Conservation (phyloP, 805 yeast species). For the Pichia heedii region DNA sequence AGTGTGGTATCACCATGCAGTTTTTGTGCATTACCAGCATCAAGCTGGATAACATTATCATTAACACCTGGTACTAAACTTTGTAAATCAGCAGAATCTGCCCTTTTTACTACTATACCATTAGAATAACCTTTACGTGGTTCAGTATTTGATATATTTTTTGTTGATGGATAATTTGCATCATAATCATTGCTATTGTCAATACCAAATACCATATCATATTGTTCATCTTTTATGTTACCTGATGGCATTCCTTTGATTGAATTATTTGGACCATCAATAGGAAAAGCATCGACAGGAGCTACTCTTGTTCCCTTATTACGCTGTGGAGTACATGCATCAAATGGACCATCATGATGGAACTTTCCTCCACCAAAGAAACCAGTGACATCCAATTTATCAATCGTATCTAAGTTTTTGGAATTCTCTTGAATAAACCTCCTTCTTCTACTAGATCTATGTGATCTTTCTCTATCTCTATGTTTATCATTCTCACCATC, state of each 20-base stretch:
- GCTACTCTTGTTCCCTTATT: constrained; percentile 68
- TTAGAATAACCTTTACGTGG: constrained; percentile 19
- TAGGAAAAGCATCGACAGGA: constrained; percentile 93
- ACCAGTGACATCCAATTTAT: constrained; percentile 92
- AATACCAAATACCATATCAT: constrained; percentile 73
- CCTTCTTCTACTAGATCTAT: constrained; percentile 23
- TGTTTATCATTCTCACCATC: constrained; percentile 7
- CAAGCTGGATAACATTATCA: constrained; percentile 55
- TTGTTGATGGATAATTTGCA: constrained; percentile 24
- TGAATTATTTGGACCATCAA: constrained; percentile 87
- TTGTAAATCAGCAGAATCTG: constrained; percentile 18
- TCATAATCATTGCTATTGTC: constrained; percentile 40
- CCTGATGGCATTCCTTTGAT: constrained; percentile 59
- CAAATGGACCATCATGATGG: constrained; percentile 99
- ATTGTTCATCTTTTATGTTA: constrained; percentile 48
- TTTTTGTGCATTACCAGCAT: constrained; percentile 47
- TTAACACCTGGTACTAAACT: constrained; percentile 30
- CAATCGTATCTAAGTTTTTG: constrained; percentile 84
- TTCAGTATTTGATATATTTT: constrained; percentile 2
- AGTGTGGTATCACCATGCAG: constrained; percentile 79
- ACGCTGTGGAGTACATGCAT: constrained; percentile 95
- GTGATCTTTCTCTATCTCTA: constrained; percentile 15
- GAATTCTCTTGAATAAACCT: constrained; percentile 42
- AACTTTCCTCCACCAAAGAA: constrained; percentile 86
- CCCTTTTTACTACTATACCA: constrained; percentile 24